Evolutionary conservation across 2,329 filamentous ascomycete genomes (phyloP), one percentile per base, ranked within the genome.

Genomic region (Thelonectria rubi): DNA sequence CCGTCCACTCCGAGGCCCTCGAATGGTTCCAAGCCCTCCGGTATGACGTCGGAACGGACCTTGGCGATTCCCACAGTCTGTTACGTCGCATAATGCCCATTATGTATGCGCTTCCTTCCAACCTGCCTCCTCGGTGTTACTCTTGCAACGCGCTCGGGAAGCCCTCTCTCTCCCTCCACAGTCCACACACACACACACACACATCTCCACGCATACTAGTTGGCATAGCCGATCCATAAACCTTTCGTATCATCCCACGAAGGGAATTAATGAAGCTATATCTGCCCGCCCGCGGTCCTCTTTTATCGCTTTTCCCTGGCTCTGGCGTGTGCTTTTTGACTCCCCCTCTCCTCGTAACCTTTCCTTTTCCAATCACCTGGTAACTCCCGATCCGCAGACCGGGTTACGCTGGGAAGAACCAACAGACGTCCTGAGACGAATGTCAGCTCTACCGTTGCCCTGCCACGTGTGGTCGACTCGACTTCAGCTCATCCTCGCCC

Each of bases 181-280:
- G 45, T 51, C 56, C 34, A 8, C 32, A 20, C n/a, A n/a, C n/a
- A n/a, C n/a, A n/a, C n/a, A n/a, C n/a, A n/a, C n/a, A n/a, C n/a
- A n/a, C n/a, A 24, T 48, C 54, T 49, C 56, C 63, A 57, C 60
- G 53, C 55, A 45, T 47, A 37, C 61, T 64, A 64, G 48, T 43
- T 18, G 32, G 53, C 53, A 51, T 58, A 51, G 57, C 53, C 61
- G 53, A 37, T 34, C 48, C 32, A 21, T 51, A 53, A 64, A 45
- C 32, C 52, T 61, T 58, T 58, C 37, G 47, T 37, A 47, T 64
- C 52, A 48, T 64, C 48, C 55, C 47, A 57, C 61, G 37, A 50
- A 46, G 18, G 48, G 20, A 39, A 17, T 55, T 32, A 34, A 40
- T 46, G 55, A 52, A 30, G 30, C 17, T 51, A 39, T 51, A n/a